Percentiles rank a stretch among this genome's conserved stretches.
Evolutionary conservation across 371 early-diverging fungal genomes (phyloP).

Genomic region (Blakeslea trispora): DNA sequence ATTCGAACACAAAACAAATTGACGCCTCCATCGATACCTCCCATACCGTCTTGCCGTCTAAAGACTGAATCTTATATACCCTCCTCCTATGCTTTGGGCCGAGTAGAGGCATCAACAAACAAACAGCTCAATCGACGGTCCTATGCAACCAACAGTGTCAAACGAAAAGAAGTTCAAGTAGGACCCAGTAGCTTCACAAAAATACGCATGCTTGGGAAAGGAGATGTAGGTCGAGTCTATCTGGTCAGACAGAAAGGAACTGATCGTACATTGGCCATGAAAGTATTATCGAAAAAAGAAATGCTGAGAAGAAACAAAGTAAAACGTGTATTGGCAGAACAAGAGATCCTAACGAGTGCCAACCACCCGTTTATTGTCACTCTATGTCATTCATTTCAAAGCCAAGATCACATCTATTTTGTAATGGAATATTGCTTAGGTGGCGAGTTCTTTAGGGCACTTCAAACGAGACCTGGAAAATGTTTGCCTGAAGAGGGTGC

Average conservation of each 20-base stretch:
- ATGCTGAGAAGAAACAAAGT: conserved; percentile 96
- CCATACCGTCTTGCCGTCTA: background rate
- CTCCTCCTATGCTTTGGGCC: conserved; percentile 8
- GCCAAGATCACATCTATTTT: conserved; percentile 91
- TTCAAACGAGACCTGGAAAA: conserved; percentile 84
- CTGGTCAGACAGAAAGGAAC: conserved; percentile 87
- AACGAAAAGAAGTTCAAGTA: conserved; percentile 61
- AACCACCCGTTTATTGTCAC: conserved; percentile 98
- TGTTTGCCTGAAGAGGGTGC: conserved; percentile 85
- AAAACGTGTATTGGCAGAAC: conserved; percentile 93
- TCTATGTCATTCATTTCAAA: conserved; percentile 95
- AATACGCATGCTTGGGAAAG: conserved; percentile 88
- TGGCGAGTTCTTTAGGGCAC: conserved; percentile 94
- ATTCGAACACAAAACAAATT: background rate
- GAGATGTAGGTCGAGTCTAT: conserved; percentile 96
- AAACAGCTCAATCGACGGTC: conserved; percentile 48
- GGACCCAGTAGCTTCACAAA: conserved; percentile 70
- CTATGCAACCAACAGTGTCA: conserved; percentile 82
- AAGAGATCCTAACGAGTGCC: conserved; percentile 89
- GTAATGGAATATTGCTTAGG: conserved; percentile 99
- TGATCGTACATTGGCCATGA: conserved; percentile 87
- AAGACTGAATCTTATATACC: conserved; percentile 14
- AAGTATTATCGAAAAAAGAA: conserved; percentile 88
- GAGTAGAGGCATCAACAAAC: background rate
- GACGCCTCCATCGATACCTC: conserved; percentile 6